phyloP scores from a whole-genome alignment of 23 red algal genomes.

The Pyropia yezoensis region DNA sequence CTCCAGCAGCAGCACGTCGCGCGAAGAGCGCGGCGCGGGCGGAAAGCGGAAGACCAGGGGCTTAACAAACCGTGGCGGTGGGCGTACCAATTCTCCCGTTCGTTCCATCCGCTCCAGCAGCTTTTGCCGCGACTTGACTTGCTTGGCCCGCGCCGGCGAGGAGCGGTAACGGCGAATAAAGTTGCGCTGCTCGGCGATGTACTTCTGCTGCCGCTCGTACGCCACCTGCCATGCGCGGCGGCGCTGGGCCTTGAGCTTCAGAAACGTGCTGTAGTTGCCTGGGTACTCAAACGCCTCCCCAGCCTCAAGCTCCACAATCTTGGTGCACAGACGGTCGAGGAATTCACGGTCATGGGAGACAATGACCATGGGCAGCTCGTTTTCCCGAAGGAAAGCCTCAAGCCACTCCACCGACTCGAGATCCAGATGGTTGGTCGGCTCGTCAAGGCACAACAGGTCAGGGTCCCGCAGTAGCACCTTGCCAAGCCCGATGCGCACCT shows the following conservation, averaged over 20 bases:
- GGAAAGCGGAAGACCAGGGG: slow-evolving; percentile 92
- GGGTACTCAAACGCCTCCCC: slow-evolving; percentile 83
- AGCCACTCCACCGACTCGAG: slow-evolving; percentile 93
- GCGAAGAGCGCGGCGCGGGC: slow-evolving; percentile 80
- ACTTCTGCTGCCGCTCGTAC: slow-evolving; percentile 80
- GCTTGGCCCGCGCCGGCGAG: slow-evolving; percentile 50
- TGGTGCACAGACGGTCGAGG: slow-evolving; percentile 86
- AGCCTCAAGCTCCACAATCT: slow-evolving; percentile 88
- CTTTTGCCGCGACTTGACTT: slow-evolving; percentile 88
- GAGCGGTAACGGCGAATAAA: slow-evolving; percentile 77
- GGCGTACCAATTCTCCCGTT: slow-evolving; percentile 65
- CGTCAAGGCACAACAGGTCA: slow-evolving; percentile 88
- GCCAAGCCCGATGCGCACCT: slow-evolving; percentile 98
- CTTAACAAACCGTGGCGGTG: slow-evolving; percentile 74
- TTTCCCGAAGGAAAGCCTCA: slow-evolving; percentile 51
- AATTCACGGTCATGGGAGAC: slow-evolving; percentile 96
- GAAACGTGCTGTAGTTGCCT: slow-evolving; percentile 87
- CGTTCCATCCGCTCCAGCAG: slow-evolving; percentile 73
- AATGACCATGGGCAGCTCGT: slow-evolving; percentile 77
- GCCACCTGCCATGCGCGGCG: slow-evolving; percentile 76
- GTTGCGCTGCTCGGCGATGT: slow-evolving; percentile 69
- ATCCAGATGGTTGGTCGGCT: slow-evolving; percentile 97
- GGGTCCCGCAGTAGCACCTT: slow-evolving; percentile 93
- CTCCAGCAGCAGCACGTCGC: slow-evolving; percentile 69
- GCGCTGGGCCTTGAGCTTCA: slow-evolving; percentile 68